Evolutionary conservation across 1,139 yeast species (phyloP), one percentile per base, ranked within the genome.

Genomic region (Debaryomyces sp.): DNA sequence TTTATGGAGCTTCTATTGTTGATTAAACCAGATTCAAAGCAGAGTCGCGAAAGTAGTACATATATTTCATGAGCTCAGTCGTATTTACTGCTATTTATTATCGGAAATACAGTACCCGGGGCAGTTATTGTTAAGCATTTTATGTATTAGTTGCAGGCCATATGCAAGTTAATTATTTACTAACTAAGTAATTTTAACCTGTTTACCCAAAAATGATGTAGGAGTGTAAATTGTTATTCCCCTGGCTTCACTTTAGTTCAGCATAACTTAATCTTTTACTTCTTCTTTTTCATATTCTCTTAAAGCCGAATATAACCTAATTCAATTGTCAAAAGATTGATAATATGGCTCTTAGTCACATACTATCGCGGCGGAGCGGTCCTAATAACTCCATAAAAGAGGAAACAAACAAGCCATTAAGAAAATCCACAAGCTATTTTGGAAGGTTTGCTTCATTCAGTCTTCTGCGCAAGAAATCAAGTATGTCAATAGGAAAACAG

Each of bases 91-190:
- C 12, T 5, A 32, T 32, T 6, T 17, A 17, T 32, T 32, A 35
- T 21, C 26, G 26, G 38, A n/a, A 21, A 21, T 22, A 35, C 17
- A 35, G 15, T 35, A 21, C 17, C 38, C 38, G 38, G 38, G 38
- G 13, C 15, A 35, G 27, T 3, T 21, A 21, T 35, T 35, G 38
- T 35, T 21, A 35, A 21, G 26, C 26, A 21, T 21, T 34, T 21
- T 17, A 35, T 35, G 38, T 35, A 35, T 35, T 35, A 35, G 27
- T 35, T 35, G 38, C 38, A 35, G 38, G 38, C 38, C 5, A 12
- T 22, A 35, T 21, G 38, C 38, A 35, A 35, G 26, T 21, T 21
- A 12, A 35, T 32, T 13, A 30, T 30, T 35, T 35, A 35, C 38
- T 21, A 35, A 17, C 26, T 18, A 10, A n/a, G 38, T 35, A 35